A percentile compares a stretch with the other conserved stretches of the same genome.
phyloP scores from a whole-genome alignment of 208 protist genomes.

The Acanthamoeba culbertsoni region DNA sequence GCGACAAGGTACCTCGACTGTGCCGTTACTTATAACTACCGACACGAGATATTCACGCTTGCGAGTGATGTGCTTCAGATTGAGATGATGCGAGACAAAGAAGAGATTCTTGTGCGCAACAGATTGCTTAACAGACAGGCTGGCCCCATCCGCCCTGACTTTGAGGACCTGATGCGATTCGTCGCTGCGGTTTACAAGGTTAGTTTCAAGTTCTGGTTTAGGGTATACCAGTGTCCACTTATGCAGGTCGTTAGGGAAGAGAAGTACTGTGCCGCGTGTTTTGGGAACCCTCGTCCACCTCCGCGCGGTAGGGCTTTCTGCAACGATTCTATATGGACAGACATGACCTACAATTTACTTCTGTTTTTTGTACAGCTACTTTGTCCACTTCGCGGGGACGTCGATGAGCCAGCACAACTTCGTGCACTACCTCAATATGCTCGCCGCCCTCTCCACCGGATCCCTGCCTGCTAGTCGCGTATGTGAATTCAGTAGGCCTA shows the following conservation, averaged over 20 bases:
- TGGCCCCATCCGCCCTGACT: not conserved
- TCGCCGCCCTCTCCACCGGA: not conserved
- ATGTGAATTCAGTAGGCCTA: no score
- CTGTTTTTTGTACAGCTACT: not conserved
- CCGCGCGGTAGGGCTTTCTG: not conserved
- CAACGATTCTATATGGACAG: not conserved
- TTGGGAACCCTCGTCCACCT: not conserved
- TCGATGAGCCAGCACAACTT: not conserved
- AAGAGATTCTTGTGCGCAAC: slow-evolving; percentile 18
- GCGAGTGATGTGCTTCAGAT: not conserved
- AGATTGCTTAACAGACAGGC: not conserved
- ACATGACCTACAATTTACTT: not conserved
- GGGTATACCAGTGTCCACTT: not conserved
- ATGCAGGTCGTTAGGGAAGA: not conserved
- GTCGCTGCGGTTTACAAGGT: slow-evolving; percentile 9
- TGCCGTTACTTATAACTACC: not conserved
- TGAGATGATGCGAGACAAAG: slow-evolving; percentile 12
- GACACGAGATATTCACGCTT: no score
- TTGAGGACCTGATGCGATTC: slow-evolving; percentile 40
- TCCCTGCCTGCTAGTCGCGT: not conserved
- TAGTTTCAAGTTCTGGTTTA: not conserved
- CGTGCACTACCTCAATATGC: slow-evolving; percentile 31
- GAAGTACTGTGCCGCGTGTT: no score
- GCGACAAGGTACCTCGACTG: not conserved
- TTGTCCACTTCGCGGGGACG: not conserved